These are phyloP conservation scores for Leccinellum albellum DNA, from an alignment of 768 basidiomycete species.

Conservation along the genomic window DNA sequence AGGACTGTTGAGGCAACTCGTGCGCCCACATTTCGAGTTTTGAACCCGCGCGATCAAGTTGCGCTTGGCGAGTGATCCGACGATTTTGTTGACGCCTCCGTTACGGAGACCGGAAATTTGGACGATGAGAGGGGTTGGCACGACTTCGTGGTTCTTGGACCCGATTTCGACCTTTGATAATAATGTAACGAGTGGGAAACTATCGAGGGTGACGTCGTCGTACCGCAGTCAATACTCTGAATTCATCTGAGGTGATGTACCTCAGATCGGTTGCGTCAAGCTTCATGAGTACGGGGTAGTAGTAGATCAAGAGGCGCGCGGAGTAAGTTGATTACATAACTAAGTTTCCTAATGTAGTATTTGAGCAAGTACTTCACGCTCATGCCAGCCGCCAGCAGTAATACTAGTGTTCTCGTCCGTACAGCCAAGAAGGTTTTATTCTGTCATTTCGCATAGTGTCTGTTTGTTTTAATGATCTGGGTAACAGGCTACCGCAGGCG, in stretches of 20 bases:
- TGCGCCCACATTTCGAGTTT: conserved; percentile 78
- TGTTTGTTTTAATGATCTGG: neutral
- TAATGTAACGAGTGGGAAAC: conserved; percentile 3
- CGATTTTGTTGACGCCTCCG: conserved; percentile 90
- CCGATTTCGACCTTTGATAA: conserved; percentile 85
- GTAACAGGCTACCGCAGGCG: conserved; percentile 19
- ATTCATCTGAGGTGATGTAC: conserved; percentile 90
- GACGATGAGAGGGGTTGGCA: conserved; percentile 83
- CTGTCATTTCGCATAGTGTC: conserved; percentile 7
- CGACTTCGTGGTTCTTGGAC: conserved; percentile 95
- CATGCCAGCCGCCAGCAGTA: conserved; percentile 16
- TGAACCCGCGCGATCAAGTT: conserved; percentile 87
- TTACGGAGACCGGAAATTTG: conserved; percentile 90
- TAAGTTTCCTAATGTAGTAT: neutral
- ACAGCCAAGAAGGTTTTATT: conserved; percentile 35
- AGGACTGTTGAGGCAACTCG: neutral
- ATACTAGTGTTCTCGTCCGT: conserved; percentile 11
- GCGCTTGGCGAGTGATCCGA: conserved; percentile 87
- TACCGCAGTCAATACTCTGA: conserved; percentile 94
- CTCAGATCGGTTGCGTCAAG: conserved; percentile 92
- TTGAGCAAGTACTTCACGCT: neutral
- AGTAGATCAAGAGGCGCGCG: conserved; percentile 1
- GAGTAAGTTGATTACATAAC: neutral
- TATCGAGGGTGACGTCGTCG: neutral
- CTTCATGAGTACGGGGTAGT: conserved; percentile 58